These are phyloP conservation scores for Kwoniella botswanensis DNA, from an alignment of 768 basidiomycete species.

Conservation along the genomic window DNA sequence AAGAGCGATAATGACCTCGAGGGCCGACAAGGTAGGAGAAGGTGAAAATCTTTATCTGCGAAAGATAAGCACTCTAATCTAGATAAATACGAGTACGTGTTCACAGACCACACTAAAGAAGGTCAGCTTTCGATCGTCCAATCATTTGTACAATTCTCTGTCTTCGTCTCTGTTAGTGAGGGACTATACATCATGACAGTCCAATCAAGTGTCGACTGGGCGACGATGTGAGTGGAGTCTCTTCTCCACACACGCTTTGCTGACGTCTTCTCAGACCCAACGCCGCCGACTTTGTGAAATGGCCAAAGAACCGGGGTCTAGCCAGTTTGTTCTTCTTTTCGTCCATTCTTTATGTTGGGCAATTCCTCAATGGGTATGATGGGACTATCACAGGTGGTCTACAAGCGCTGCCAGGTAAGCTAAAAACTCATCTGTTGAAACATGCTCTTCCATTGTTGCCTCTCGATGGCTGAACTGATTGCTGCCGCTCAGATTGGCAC, in stretches of 20 bases:
- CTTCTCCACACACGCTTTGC: background rate
- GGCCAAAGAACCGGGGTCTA: conserved; percentile 10
- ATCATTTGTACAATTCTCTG: no score
- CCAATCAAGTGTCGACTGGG: background rate
- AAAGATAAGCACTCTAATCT: no score
- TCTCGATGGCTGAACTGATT: background rate
- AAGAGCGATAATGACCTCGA: no score
- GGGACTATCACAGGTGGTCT: conserved; percentile 21
- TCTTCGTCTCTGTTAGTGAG: no score
- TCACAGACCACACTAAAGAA: no score
- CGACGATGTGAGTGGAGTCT: background rate
- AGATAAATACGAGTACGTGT: no score
- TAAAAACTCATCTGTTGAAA: background rate
- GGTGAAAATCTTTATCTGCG: no score
- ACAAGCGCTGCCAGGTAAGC: conserved; percentile 12
- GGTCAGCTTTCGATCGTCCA: no score
- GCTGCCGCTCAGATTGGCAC: conserved; percentile 3
- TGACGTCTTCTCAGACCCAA: background rate
- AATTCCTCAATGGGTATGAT: conserved; percentile 21
- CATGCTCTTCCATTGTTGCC: background rate
- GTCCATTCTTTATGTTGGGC: conserved; percentile 19
- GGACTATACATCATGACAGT: background rate
- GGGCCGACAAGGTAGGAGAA: no score
- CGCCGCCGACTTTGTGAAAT: conserved; percentile 4
- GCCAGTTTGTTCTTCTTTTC: background rate